These are phyloP conservation scores for Lonicera japonica DNA, from an alignment of 129 eudicot genomes.

Conservation along the genomic window DNA sequence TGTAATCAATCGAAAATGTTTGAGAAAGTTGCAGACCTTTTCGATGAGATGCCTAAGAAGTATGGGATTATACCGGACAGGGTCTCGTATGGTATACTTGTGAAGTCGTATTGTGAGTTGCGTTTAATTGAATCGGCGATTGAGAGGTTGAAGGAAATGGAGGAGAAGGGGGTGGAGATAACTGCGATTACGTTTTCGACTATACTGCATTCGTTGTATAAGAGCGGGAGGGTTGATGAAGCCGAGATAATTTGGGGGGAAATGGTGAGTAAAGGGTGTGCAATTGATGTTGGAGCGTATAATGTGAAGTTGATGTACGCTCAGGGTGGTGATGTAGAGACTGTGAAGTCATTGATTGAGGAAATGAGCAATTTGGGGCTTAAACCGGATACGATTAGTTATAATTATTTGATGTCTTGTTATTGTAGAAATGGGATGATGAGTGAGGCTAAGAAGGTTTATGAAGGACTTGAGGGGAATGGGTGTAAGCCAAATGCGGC, in stretches of 20 bases:
- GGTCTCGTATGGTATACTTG: slow-evolving; percentile 57
- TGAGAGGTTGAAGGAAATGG: slow-evolving; percentile 59
- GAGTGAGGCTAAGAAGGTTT: slow-evolving; percentile 71
- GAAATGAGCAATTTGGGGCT: slow-evolving; percentile 52
- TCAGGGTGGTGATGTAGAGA: slow-evolving; percentile 50
- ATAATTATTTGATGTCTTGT: slow-evolving; percentile 67
- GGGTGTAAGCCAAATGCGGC: slow-evolving; percentile 68
- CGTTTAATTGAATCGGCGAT: slow-evolving; percentile 56
- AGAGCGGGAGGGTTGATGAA: slow-evolving; percentile 48
- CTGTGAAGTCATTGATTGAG: slow-evolving; percentile 52
- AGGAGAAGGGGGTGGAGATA: slow-evolving; percentile 43
- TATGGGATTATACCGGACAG: slow-evolving; percentile 45
- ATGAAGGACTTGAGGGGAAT: slow-evolving; percentile 41
- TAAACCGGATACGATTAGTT: slow-evolving; percentile 66
- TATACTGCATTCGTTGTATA: slow-evolving; percentile 54
- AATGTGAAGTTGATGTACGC: slow-evolving; percentile 58
- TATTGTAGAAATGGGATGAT: slow-evolving; percentile 73
- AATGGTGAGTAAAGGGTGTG: slow-evolving; percentile 58
- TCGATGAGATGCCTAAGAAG: slow-evolving; percentile 62
- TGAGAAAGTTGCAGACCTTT: slow-evolving; percentile 43
- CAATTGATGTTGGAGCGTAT: slow-evolving; percentile 54
- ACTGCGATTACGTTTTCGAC: slow-evolving; percentile 49
- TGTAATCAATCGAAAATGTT: slow-evolving; percentile 32
- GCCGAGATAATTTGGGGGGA: slow-evolving; percentile 71
- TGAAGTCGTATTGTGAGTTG: slow-evolving; percentile 62